Conservation (phyloP, 495 filamentous ascomycete genomes). For the Daldinia caldariorum region DNA sequence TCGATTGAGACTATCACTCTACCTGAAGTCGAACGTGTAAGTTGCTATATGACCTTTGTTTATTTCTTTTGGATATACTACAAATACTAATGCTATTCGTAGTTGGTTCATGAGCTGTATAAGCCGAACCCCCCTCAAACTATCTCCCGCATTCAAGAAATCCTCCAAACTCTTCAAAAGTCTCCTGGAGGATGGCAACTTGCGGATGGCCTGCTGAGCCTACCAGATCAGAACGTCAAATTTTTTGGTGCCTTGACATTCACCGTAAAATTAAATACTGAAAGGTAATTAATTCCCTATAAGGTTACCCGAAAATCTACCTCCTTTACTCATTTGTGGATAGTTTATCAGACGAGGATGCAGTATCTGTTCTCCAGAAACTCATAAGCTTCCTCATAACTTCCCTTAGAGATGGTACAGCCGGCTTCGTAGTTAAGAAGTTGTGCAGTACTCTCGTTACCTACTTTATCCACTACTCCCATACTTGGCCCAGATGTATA, state of each 20-base stretch:
- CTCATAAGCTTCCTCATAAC: slow-evolving; percentile 74
- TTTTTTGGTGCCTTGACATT: slow-evolving; percentile 97
- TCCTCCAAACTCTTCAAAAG: slow-evolving; percentile 79
- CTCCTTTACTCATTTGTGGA: slow-evolving; percentile 54
- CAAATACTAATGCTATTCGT: slow-evolving; percentile 4
- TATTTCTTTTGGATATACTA: background rate
- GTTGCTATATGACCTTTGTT: background rate
- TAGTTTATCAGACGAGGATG: slow-evolving; percentile 68
- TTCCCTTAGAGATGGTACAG: slow-evolving; percentile 66
- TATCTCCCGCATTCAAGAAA: slow-evolving; percentile 75
- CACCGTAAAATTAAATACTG: slow-evolving; percentile 88
- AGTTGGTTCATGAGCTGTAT: slow-evolving; percentile 77
- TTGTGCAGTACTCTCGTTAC: slow-evolving; percentile 83
- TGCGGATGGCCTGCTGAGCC: slow-evolving; percentile 74
- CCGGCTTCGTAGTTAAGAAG: slow-evolving; percentile 78
- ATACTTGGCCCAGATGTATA: slow-evolving; percentile 74
- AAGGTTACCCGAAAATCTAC: background rate
- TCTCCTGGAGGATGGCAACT: slow-evolving; percentile 85
- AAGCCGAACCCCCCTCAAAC: slow-evolving; percentile 68
- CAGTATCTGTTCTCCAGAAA: slow-evolving; percentile 70
- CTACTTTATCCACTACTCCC: slow-evolving; percentile 77
- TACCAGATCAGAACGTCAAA: slow-evolving; percentile 73
- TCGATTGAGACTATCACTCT: slow-evolving; percentile 38
- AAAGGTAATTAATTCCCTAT: slow-evolving; percentile 69
- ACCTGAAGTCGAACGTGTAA: slow-evolving; percentile 45